Base-by-base conservation (phyloP, 805 yeast genomes). In the Cyberlindnera japonica region DNA sequence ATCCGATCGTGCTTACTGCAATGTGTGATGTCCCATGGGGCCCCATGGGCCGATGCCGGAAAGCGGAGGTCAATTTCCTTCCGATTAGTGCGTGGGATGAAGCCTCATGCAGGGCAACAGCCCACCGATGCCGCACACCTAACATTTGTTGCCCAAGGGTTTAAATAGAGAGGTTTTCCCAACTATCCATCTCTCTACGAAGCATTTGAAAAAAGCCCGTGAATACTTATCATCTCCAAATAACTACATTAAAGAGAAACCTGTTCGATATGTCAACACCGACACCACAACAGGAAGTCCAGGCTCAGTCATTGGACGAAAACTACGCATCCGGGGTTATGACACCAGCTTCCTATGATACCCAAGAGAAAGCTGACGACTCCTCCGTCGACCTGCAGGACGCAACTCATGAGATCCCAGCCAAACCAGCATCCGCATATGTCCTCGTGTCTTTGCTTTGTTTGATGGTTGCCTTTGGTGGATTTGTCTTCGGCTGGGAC, bases 401-500 rank as follows among this genome's bases (percentile, higher is more conserved):
- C 2, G 12, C 24, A 10, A 17, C 20, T 10, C 27, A n/a, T 13
- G 41, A 37, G 10, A 40, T 55, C 54, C 48, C 68, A 51, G 60
- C 55, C 25, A 63, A 62, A 43, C 63, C 67, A 16, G 54, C 55
- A 18, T 49, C 55, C 12, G 65, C 58, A 12, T 58, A 59, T 37
- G 21, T 57, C 10, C 49, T 61, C 10, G 60, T 63, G 8, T 57
- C 55, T 14, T 33, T 53, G 12, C 54, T 59, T 20, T 64, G 68
- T 57, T 29, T 57, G n/a, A 54, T 63, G 61, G 75, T 82, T 49
- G 84, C 87, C 23, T 82, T 82, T 48, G 88, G 87, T 65, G 90
- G 89, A 34, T 82, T 77, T 58, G 81, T 81, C 33, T 82, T 79
- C 53, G 90, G 90, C 48, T 82, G 83, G 75, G 90, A 82, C 67